Evolutionary conservation across 345 rosid genomes (phyloP).

Genomic region (Combretum micranthum): DNA sequence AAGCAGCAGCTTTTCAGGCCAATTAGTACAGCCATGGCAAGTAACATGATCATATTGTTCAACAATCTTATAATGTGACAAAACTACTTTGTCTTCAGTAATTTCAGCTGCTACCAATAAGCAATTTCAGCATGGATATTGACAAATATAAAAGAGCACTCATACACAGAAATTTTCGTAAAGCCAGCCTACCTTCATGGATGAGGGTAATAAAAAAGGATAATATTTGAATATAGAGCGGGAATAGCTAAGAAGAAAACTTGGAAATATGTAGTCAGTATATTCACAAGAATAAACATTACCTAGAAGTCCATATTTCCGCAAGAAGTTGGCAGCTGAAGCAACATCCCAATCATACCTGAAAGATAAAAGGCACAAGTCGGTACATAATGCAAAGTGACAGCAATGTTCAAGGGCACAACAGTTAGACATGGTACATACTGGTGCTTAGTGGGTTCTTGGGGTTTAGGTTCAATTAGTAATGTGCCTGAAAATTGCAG

Average conservation of each 20-base stretch:
- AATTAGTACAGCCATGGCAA: not conserved
- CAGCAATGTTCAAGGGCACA: not conserved
- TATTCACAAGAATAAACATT: not conserved
- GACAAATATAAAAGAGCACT: too few relatives aligned
- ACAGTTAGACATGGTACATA: slow-evolving; percentile 14
- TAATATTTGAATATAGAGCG: too few relatives aligned
- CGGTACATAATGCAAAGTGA: not conserved
- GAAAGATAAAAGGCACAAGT: slow-evolving; percentile 9
- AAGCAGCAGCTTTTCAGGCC: too few relatives aligned
- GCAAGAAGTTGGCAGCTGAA: slow-evolving; percentile 73
- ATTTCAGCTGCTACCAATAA: too few relatives aligned
- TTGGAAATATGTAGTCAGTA: too few relatives aligned
- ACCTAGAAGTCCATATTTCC: slow-evolving; percentile 77
- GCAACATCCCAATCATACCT: slow-evolving; percentile 99
- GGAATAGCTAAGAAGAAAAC: too few relatives aligned
- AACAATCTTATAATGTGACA: too few relatives aligned
- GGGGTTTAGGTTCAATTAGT: slow-evolving; percentile 96
- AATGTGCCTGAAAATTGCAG: slow-evolving; percentile 47
- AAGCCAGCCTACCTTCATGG: too few relatives aligned
- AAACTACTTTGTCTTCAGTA: too few relatives aligned
- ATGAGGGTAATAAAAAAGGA: too few relatives aligned
- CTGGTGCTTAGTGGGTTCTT: slow-evolving; percentile 97
- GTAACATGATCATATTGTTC: not conserved
- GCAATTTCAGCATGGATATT: too few relatives aligned
- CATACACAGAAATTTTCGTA: too few relatives aligned